A percentile compares a stretch with the other conserved stretches of the same genome.
phyloP scores from a whole-genome alignment of 352 stramenopile genomes.

The Globisporangium uncinulatum region DNA sequence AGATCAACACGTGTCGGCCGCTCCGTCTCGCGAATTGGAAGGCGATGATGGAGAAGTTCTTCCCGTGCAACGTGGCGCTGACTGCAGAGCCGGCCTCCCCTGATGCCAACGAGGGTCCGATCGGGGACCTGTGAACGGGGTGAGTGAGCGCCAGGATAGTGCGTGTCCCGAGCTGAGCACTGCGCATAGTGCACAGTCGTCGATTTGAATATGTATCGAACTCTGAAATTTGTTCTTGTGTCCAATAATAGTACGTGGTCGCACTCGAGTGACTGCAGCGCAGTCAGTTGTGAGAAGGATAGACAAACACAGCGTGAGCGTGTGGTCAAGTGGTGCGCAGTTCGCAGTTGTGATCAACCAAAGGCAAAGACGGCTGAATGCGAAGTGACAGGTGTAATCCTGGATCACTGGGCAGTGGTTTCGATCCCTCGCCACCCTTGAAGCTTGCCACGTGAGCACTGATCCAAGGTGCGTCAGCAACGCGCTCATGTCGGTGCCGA shows the following conservation, averaged over 20 bases:
- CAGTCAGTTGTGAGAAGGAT: no score
- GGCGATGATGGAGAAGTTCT: background rate
- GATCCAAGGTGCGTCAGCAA: background rate
- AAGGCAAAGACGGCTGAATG: no score
- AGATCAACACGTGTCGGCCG: constrained; percentile 12
- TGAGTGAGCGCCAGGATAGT: background rate
- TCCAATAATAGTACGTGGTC: no score
- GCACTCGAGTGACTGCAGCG: no score
- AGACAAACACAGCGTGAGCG: no score
- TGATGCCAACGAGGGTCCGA: background rate
- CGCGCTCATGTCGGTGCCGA: background rate
- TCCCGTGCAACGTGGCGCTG: constrained; percentile 8
- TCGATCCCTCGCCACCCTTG: no score
- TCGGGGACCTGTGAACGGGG: background rate
- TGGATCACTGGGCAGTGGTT: no score
- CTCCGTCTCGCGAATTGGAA: background rate
- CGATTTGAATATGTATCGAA: background rate
- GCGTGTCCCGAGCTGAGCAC: background rate
- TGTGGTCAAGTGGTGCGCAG: no score
- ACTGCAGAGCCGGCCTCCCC: background rate
- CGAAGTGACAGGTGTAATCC: no score
- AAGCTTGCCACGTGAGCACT: no score
- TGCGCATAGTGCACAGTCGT: background rate
- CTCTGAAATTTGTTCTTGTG: background rate
- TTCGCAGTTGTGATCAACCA: no score